Conservation (phyloP, 2,329 filamentous ascomycete genomes). For the Neobulgaria alba region DNA sequence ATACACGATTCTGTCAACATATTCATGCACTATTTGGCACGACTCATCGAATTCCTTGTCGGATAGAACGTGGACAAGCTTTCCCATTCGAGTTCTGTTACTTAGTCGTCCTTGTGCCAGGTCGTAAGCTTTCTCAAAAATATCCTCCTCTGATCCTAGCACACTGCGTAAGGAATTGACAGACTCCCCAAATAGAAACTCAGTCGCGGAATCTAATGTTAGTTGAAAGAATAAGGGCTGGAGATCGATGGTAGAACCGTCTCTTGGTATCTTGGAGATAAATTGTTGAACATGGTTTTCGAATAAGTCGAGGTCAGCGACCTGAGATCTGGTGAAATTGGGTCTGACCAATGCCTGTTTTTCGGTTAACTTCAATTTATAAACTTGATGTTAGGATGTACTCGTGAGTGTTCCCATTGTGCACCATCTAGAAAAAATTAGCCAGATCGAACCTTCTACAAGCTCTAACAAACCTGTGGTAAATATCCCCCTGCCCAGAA, state of each 20-base stretch:
- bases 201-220: slow-evolving; percentile 32
- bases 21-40: slow-evolving; percentile 35
- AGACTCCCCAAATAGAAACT: slow-evolving; percentile 48
- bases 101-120: slow-evolving; percentile 35
- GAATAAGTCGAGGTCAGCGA: slow-evolving; percentile 61
- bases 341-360: slow-evolving; percentile 40
- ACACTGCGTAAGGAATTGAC: slow-evolving; percentile 32
- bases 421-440: slow-evolving; percentile 33
- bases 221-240: slow-evolving; percentile 56
- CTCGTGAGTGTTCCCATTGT: slow-evolving; percentile 37
- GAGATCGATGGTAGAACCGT: slow-evolving; percentile 50
- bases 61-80: slow-evolving; percentile 18
- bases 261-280: slow-evolving; percentile 47
- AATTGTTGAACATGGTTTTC: slow-evolving; percentile 58
- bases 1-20: slow-evolving; percentile 40
- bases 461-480: slow-evolving; percentile 37
- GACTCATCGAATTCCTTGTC: slow-evolving; percentile 21
- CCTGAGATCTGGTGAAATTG: slow-evolving; percentile 43
- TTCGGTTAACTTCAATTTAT: slow-evolving; percentile 24
- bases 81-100: slow-evolving; percentile 34
- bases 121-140: slow-evolving; percentile 43
- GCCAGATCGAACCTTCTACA: no score
- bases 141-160: slow-evolving; percentile 21
- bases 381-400: slow-evolving; percentile 11
- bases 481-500: slow-evolving; percentile 47